Percentiles rank a stretch among this genome's conserved stretches.
These are phyloP conservation scores for Phytophthora nicotianae DNA, from an alignment of 352 stramenopile genomes.

Conservation along the genomic window DNA sequence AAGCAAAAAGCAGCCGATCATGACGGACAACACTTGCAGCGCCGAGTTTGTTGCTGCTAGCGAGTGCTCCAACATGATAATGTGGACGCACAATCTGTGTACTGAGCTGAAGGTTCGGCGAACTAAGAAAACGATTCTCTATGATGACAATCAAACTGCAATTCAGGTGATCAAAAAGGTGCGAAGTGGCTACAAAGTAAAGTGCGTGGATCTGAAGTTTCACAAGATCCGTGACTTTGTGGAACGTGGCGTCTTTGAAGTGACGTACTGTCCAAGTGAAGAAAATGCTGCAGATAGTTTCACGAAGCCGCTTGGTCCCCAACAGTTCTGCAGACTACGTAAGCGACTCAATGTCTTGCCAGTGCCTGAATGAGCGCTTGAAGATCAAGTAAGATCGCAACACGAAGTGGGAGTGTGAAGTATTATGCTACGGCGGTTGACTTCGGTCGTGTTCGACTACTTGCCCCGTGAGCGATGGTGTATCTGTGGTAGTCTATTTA, in stretches of 20 bases:
- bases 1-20: slow-evolving; percentile 3
- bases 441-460: too few relatives aligned
- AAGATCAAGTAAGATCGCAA: not conserved
- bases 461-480: too few relatives aligned
- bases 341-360: slow-evolving; percentile 3
- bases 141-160: slow-evolving; percentile 9
- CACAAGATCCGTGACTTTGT: slow-evolving; percentile 16
- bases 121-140: slow-evolving; percentile 2
- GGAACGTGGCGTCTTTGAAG: slow-evolving; percentile 4
- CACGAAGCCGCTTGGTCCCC: slow-evolving; percentile 12
- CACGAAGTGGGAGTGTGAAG: slow-evolving; percentile 3
- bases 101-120: slow-evolving; percentile 3
- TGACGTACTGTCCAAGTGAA: slow-evolving; percentile 6
- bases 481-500: too few relatives aligned
- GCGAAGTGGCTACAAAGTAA: slow-evolving; percentile 6
- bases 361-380: too few relatives aligned
- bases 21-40: slow-evolving; percentile 14
- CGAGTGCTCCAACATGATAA: slow-evolving; percentile 12
- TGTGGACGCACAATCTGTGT: slow-evolving; percentile 19
- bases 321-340: slow-evolving; percentile 4
- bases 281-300: slow-evolving; percentile 11
- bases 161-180: slow-evolving; percentile 13
- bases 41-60: slow-evolving; percentile 12
- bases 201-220: slow-evolving; percentile 11
- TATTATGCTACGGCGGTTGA: too few relatives aligned